Evolutionary conservation across 306 rosid species (phyloP), one percentile per base, ranked within the genome.

Genomic region (Pterocarpus macrocarpus): DNA sequence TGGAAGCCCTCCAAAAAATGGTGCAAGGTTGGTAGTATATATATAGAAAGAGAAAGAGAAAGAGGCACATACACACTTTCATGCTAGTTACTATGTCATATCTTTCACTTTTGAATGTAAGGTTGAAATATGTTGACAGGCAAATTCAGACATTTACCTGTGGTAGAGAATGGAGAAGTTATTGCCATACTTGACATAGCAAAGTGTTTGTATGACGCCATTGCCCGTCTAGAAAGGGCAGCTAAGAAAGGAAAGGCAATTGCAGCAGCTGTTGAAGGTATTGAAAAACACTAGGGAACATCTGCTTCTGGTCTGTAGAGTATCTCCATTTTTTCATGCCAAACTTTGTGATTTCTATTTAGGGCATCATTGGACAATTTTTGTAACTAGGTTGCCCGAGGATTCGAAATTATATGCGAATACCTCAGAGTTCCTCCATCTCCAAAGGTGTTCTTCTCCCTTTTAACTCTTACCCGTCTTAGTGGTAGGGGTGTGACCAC

Each of bases 1-100:
- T 92, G 64, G 99, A 96, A 89, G 99, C 99, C 22, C 99, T 96
- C 70, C 99, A 96, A 80, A 96, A 96, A 92, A 96, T 96, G 99
- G 99, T 96, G 69, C 99, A 94, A 86, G 99, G 99, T 96, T 84
- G 58, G 90, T 83, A 36, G 30, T 32, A 7, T 4, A 41, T 52
- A 16, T 57, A 28, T 7, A 8, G 8, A 43, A 2, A 43, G 6
- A 43, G 47, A 43, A 5, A 38, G 3, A 38, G 28, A 15, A 58
- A 36, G 33, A 69, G 33, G 66, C 55, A 71, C 44, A 17, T 56
- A 58, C 5, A 15, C 33, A 7, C 22, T 77, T 75, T 41, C 71
- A 16, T 45, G 58, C 36, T 35, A 35, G 44, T 71, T 76, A 13
- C 8, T 69, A 13, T 56, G 82, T 62, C 4, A 14, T 69, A 17